Evolutionary conservation across 2,329 filamentous ascomycete genomes (phyloP).

Genomic region (Beauveria sp.): DNA sequence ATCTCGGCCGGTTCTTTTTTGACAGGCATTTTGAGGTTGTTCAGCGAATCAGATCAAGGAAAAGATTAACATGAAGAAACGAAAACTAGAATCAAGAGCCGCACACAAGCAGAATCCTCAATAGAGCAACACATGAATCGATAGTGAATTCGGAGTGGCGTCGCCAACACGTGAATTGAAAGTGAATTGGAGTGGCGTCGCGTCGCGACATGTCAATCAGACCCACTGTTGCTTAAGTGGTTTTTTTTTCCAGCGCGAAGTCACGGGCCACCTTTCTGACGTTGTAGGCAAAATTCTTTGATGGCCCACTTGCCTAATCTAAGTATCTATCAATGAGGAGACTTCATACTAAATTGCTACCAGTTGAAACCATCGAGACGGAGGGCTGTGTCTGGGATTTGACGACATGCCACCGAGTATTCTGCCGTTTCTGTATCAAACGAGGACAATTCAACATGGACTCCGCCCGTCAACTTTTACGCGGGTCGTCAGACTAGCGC

Average conservation of each 20-base stretch:
- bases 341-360: not conserved
- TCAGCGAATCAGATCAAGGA: no score
- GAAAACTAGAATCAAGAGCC: not conserved
- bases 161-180: constrained; percentile 1
- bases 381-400: not conserved
- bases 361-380: not conserved
- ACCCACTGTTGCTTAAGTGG: constrained; percentile 17
- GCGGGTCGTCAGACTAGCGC: constrained; percentile 16
- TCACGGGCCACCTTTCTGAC: constrained; percentile 21
- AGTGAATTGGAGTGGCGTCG: constrained; percentile 6
- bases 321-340: not conserved
- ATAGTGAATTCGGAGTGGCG: constrained; percentile 4
- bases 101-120: not conserved
- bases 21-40: constrained; percentile 34
- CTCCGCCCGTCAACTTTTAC: constrained; percentile 20
- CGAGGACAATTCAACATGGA: constrained; percentile 43
- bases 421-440: constrained; percentile 66
- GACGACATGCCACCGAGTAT: constrained; percentile 29
- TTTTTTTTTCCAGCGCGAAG: constrained; percentile 21
- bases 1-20: constrained; percentile 41
- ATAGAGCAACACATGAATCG: not conserved
- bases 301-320: not conserved
- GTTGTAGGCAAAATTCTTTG: not conserved
- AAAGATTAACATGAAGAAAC: no score
- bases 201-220: constrained; percentile 1